phyloP scores from a whole-genome alignment of 768 basidiomycete genomes.

The Wakefieldia striispora region DNA sequence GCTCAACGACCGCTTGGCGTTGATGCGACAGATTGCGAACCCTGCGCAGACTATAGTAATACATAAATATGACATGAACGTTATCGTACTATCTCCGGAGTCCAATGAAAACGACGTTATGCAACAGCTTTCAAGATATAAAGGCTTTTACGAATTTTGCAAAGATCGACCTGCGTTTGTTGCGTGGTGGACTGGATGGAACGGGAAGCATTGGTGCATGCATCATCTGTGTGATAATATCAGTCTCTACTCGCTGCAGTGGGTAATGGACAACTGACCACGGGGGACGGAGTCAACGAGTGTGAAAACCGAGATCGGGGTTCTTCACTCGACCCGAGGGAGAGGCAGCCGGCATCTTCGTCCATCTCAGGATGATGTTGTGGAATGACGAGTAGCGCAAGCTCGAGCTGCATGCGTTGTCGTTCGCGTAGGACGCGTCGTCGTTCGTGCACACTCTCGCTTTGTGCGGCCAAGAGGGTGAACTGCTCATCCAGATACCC shows the following conservation, averaged over 20 bases:
- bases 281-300: slow-evolving; percentile 12
- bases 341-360: not conserved
- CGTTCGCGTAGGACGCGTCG: slow-evolving; percentile 14
- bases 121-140: not conserved
- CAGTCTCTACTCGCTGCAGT: not conserved
- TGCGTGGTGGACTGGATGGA: not conserved
- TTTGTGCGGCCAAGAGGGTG: slow-evolving; percentile 14
- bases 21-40: not conserved
- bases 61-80: not conserved
- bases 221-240: slow-evolving; percentile 1
- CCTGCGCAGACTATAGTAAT: not conserved
- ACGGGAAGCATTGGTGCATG: not conserved
- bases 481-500: slow-evolving; percentile 10
- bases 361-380: not conserved
- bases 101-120: not conserved
- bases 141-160: slow-evolving; percentile 13
- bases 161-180: slow-evolving; percentile 15
- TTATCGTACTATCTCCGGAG: not conserved
- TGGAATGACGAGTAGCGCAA: slow-evolving; percentile 9
- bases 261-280: slow-evolving; percentile 8
- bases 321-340: slow-evolving; percentile 11
- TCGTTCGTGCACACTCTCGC: slow-evolving; percentile 17
- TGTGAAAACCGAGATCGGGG: slow-evolving; percentile 24
- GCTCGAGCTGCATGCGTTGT: not conserved
- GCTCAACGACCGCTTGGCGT: not conserved